Evolutionary conservation across 2,329 filamentous ascomycete species (phyloP), one percentile per base, ranked within the genome.

Genomic region (Venturia asperata): DNA sequence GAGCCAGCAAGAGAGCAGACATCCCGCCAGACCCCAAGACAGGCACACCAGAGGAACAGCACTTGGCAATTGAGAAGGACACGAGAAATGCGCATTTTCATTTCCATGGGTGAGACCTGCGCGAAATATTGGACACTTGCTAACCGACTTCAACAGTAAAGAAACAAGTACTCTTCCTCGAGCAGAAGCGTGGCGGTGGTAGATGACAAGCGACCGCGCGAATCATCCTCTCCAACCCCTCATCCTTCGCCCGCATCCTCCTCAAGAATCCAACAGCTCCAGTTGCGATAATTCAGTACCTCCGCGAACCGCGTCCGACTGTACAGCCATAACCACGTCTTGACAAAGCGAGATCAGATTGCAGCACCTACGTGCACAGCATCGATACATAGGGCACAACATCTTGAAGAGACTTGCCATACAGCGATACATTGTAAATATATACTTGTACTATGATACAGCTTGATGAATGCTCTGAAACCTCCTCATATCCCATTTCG

Each of bases 161-260:
- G 77, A 91, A 93, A 81, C 90, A 96, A 80, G 94, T 99, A 41
- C 83, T 99, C 39, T 99, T 99, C 78, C 84, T 97, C 66, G 94
- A 99, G 76, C 87, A 90, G 74, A 97, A 96, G 76, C 89, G 91
- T 75, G 88, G 88, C 75, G 83, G 83, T 65, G 39, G 37, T 5
- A 64, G 37, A 49, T 64, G 63, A 87, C 84, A 78, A 72, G 69
- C 63, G 70, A 68, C 61, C 68, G 67, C 66, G n/a, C 39, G 55
- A 64, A 39, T 24, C 27, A 66, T 65, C 21, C n/a, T 45, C 19
- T 61, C 21, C 56, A 55, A 27, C 27, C 15, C 37, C 19, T 58
- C 52, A 47, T 49, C 62, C 67, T 47, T 37, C 55, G 13, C 5
- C 21, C 19, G 13, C n/a, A 1, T 63, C 19, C 5, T 34, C 5